Percentiles rank a stretch among this genome's conserved stretches.
Conservation (phyloP, 345 rosid genomes). For the Citrus medica region DNA sequence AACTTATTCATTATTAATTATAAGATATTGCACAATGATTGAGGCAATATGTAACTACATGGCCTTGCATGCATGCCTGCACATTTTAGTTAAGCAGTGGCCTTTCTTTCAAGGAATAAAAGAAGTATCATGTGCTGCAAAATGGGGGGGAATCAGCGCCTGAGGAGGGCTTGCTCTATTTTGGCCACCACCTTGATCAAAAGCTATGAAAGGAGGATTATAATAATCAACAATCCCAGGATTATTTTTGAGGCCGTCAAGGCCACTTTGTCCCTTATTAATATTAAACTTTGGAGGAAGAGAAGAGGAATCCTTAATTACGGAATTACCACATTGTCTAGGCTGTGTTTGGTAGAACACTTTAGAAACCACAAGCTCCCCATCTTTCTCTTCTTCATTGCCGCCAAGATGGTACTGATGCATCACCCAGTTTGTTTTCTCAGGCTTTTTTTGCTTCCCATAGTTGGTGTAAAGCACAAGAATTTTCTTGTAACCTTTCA, state of each 20-base stretch:
- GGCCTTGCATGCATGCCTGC: not conserved
- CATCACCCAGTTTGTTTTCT: slow-evolving; percentile 98
- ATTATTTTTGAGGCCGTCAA: slow-evolving; percentile 27
- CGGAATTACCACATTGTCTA: slow-evolving; percentile 63
- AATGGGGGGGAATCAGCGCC: slow-evolving; percentile 39
- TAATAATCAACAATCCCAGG: slow-evolving; percentile 45
- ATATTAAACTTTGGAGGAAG: slow-evolving; percentile 23
- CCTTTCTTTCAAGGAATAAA: slow-evolving; percentile 43
- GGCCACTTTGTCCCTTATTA: slow-evolving; percentile 29
- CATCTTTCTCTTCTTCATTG: slow-evolving; percentile 91
- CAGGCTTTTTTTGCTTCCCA: slow-evolving; percentile 90
- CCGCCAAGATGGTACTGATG: slow-evolving; percentile 94
- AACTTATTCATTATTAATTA: slow-evolving; percentile 2
- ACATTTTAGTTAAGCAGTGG: too few relatives aligned
- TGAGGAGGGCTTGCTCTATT: slow-evolving; percentile 43
- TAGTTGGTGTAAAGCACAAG: slow-evolving; percentile 95
- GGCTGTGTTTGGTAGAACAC: slow-evolving; percentile 98
- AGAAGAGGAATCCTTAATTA: slow-evolving; percentile 24
- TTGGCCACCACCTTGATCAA: slow-evolving; percentile 55
- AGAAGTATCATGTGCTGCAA: slow-evolving; percentile 61
- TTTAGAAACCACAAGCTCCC: slow-evolving; percentile 92
- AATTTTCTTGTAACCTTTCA: slow-evolving; percentile 87
- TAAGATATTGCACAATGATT: not conserved
- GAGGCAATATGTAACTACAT: not conserved
- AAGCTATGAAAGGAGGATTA: slow-evolving; percentile 56